Conservation (phyloP, 1,139 yeast genomes). For the Nakaseomyces kungkrabaensis region DNA sequence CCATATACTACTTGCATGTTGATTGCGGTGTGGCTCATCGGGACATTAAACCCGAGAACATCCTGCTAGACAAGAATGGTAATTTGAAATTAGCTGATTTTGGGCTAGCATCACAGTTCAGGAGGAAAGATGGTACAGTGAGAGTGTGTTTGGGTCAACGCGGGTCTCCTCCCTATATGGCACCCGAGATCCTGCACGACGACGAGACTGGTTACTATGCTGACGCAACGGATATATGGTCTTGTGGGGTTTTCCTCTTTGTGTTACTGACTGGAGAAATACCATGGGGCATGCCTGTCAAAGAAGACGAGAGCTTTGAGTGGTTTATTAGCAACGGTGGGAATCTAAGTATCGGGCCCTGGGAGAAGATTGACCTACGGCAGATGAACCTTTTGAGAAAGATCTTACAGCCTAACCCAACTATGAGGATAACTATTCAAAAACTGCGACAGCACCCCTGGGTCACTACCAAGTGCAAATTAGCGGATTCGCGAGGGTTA, state of each 20-base stretch:
- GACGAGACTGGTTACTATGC: slow-evolving; percentile 38
- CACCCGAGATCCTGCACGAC: slow-evolving; percentile 48
- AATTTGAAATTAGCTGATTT: slow-evolving; percentile 60
- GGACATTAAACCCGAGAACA: slow-evolving; percentile 84
- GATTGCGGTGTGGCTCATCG: slow-evolving; percentile 70
- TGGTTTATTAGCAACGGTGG: slow-evolving; percentile 37
- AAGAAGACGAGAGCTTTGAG: slow-evolving; percentile 39
- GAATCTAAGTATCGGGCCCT: slow-evolving; percentile 37
- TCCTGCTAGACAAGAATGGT: slow-evolving; percentile 58
- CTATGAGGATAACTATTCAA: slow-evolving; percentile 33
- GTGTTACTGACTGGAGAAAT: slow-evolving; percentile 52
- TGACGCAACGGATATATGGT: slow-evolving; percentile 50
- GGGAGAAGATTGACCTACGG: slow-evolving; percentile 41
- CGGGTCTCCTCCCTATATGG: slow-evolving; percentile 65
- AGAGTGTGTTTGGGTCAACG: slow-evolving; percentile 48
- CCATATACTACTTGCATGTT: slow-evolving; percentile 49
- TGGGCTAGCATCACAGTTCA: slow-evolving; percentile 53
- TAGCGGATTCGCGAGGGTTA: slow-evolving; percentile 36
- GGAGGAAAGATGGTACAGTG: slow-evolving; percentile 45
- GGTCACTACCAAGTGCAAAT: slow-evolving; percentile 36
- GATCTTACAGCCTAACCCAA: slow-evolving; percentile 39
- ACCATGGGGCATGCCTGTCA: slow-evolving; percentile 56
- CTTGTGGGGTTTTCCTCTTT: slow-evolving; percentile 51
- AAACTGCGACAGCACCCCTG: slow-evolving; percentile 43
- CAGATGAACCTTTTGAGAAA: slow-evolving; percentile 43